Percentiles rank a stretch among this genome's conserved stretches.
Evolutionary conservation across 495 filamentous ascomycete genomes (phyloP).

Genomic region (Amphirosellinia nigrospora): DNA sequence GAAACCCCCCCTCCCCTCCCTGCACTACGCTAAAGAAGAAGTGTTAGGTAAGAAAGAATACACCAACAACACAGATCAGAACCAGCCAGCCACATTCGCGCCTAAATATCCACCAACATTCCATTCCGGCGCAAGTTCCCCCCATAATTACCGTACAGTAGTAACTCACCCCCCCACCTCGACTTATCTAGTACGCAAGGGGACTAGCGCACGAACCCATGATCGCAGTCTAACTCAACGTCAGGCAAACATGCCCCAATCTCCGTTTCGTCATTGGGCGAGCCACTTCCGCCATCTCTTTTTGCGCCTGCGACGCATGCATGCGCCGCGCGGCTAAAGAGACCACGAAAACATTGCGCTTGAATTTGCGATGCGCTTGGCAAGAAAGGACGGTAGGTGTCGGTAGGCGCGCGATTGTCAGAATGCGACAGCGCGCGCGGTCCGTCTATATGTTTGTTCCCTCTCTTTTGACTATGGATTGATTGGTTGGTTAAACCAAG

Average conservation of each 20-base stretch:
- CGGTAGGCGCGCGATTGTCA: conserved; percentile 3
- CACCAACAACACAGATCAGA: too few relatives aligned
- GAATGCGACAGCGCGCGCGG: not conserved
- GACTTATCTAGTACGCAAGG: not conserved
- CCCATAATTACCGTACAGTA: too few relatives aligned
- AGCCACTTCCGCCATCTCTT: not conserved
- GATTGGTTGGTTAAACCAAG: not conserved
- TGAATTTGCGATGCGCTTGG: not conserved
- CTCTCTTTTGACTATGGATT: not conserved
- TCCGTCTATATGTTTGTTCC: too few relatives aligned
- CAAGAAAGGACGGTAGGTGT: not conserved
- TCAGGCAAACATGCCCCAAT: not conserved
- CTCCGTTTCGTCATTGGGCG: conserved; percentile 6
- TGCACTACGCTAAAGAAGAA: too few relatives aligned
- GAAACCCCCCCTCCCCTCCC: not conserved
- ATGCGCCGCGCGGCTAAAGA: conserved; percentile 9
- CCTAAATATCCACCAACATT: not conserved
- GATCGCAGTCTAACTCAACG: conserved; percentile 25
- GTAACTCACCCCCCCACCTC: not conserved
- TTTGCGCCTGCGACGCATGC: not conserved
- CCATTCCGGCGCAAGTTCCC: too few relatives aligned
- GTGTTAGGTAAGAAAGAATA: too few relatives aligned
- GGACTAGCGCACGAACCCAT: conserved; percentile 21
- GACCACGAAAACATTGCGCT: not conserved
- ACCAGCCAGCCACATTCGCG: not conserved